Evolutionary conservation across 2,329 filamentous ascomycete species (phyloP).

Genomic region (Exophiala spinifera): DNA sequence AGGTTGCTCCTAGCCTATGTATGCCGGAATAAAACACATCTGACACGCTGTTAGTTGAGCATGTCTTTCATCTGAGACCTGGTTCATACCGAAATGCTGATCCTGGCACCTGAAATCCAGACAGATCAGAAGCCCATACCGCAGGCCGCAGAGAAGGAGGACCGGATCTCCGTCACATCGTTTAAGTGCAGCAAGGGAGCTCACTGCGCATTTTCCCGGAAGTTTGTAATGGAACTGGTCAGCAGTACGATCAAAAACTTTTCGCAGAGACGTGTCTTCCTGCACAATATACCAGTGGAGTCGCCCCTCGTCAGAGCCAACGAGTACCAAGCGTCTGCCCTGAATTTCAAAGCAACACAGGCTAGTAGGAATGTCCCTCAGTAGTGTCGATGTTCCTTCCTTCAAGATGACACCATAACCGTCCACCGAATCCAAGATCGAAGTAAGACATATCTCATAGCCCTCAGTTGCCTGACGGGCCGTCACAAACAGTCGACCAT

Average conservation of each 20-base stretch:
- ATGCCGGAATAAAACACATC: constrained; percentile 19
- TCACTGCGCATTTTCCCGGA: constrained; percentile 37
- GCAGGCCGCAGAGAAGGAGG: constrained; percentile 43
- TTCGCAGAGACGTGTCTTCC: constrained; percentile 29
- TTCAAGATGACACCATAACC: neutral
- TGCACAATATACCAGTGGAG: constrained; percentile 26
- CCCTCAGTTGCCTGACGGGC: constrained; percentile 2
- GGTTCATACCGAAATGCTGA: constrained; percentile 11
- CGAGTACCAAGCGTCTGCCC: constrained; percentile 34
- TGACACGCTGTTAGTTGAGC: constrained; percentile 6
- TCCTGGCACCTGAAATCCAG: constrained; percentile 33
- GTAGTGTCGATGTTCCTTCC: neutral
- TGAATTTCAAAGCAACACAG: constrained; percentile 10
- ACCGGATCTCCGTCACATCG: constrained; percentile 17
- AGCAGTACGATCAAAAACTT: neutral
- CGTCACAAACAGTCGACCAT: constrained; percentile 5
- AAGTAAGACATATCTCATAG: constrained; percentile 9
- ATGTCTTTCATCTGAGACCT: constrained; percentile 32
- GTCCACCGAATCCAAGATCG: constrained; percentile 1
- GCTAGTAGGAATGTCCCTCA: constrained; percentile 7
- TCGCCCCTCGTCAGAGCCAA: constrained; percentile 35
- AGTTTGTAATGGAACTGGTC: constrained; percentile 20
- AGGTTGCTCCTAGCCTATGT: constrained; percentile 17
- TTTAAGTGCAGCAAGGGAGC: constrained; percentile 32
- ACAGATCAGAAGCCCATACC: constrained; percentile 43